Evolutionary conservation across 2,329 filamentous ascomycete genomes (phyloP), one percentile per base, ranked within the genome.

Genomic region (Dothistroma septosporum): DNA sequence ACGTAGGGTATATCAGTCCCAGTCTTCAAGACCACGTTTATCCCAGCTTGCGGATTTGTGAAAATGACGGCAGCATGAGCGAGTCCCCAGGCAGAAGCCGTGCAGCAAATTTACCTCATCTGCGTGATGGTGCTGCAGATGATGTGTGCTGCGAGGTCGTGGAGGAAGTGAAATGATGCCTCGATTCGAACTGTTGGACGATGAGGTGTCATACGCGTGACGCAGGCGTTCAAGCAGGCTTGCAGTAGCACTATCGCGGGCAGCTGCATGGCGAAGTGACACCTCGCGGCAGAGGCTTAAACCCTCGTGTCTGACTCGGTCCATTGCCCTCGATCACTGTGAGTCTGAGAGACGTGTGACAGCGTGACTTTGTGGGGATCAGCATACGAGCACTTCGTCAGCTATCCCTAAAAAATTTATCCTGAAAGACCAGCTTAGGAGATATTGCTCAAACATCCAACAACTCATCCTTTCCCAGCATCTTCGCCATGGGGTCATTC

Each of bases 401-500:
- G 53, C 53, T 35, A 16, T 9, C 14, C 14, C 9, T 16, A 37
- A 12, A 12, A 11, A 37, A n/a, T 35, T 9, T 37, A 19, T 35
- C 4, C 12, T 37, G 6, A 46, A 28, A 37, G 4, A 12, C 16
- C 53, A 32, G 35, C 12, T n/a, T 14, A 4, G 22, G 49, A 53
- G 22, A 7, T 28, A 28, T 22, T 57, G 10, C 28, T 60, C 53
- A 55, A 31, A 46, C 46, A 22, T 77, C 74, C 64, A 85, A 73
- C 65, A 89, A 73, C 68, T 90, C 85, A 71, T 92, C 89, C 72
- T 86, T 89, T 24, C 89, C 89, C 50, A 95, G 75, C 68, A 91
- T 85, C 6, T 85, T 87, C 1, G 91, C 90, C 92, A 96, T 96
- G 0, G 92, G 92, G 77, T 96, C 92, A 64, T 91, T 84, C 0